Evolutionary conservation across 2,329 filamentous ascomycete genomes (phyloP), one percentile per base, ranked within the genome.

Genomic region (Huntiella abstrusa): DNA sequence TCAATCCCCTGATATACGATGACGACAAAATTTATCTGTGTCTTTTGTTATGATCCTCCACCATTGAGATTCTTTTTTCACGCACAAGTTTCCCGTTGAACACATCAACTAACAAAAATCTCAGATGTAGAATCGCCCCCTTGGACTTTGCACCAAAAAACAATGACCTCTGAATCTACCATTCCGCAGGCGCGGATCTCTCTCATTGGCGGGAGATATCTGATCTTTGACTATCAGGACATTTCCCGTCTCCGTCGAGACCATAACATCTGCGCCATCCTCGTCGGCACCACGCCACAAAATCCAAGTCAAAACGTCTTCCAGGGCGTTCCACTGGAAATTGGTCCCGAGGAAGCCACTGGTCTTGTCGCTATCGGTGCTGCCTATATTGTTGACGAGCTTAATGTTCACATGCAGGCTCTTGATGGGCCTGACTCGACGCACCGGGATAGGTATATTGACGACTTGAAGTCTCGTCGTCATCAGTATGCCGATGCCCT

Each of bases 251-350:
- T 94, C 52, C 82, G 91, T 53, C 77, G 83, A 51, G 68, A 76
- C 55, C 74, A 94, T 64, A 78, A 84, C 59, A 85, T 94, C 55
- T 87, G 82, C 57, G 86, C 86, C 52, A 80, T 91, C 32, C 70
- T 94, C 47, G 78, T 83, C 50, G 91, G 91, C 48, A 87, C 83
- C 5, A 76, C 94, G 28, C 88, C 91, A 2, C 87, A 96, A 62
- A 80, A 85, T 48, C 86, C 87, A 4, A 88, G 92, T 55, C 91
- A 98, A 63, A 96, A 94, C 63, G 73, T 94, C 49, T 96, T 96
- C 59, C 73, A 88, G 49, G 84, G 87, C 40, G 65, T 96, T 43
- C 91, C 91, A 2, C 65, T 96, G 19, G 82, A 95, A 65, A 69
- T 98, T 39, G 83, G 91, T 66, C 80, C 84, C 1, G 91, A 96